Evolutionary conservation across 2,329 filamentous ascomycete species (phyloP), one percentile per base, ranked within the genome.

Genomic region (Apiospora phragmitis): DNA sequence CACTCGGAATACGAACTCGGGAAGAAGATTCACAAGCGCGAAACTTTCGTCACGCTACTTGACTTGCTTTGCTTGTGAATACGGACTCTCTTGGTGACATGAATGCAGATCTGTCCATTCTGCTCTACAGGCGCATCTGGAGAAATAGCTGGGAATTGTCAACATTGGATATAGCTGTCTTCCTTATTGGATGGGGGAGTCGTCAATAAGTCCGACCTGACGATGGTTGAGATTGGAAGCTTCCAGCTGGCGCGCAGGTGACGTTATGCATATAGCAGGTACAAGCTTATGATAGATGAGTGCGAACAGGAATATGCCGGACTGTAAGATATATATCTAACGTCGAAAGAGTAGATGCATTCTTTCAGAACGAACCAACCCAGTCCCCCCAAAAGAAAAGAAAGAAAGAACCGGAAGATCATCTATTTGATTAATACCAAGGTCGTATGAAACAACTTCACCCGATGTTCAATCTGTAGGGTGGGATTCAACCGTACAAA

Each of bases 231-330:
- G 11, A 38, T 21, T n/a, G n/a, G n/a, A n/a, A 12, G 32, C 29
- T 62, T 38, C 32, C 55, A 62, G 55, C 55, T 62, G 55, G 55
- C 55, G 18, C 18, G 55, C 55, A 62, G 55, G 55, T 62, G 55
- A 32, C 55, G 32, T 62, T 38, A 14, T 38, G 55, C 55, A n/a
- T 55, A 32, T 55, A 55, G 16, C 49, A 55, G 49, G 49, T 9
- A 62, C 55, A 35, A 24, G 29, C 32, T 62, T n/a, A 14, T 38
- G 55, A 38, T 62, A 38, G 21, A 32, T 62, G 55, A 32, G 29
- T 38, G 55, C 32, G 32, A 62, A n/a, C 29, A 59, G 35, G 51
- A 59, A 59, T 35, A 59, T 35, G 21, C 55, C 26, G 18, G 29
- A 62, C 32, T n/a, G 55, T n/a, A n/a, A n/a, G 29, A 62, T 62